phyloP scores from a whole-genome alignment of 2,329 filamentous ascomycete species.

The Acrodontium crateriforme region DNA sequence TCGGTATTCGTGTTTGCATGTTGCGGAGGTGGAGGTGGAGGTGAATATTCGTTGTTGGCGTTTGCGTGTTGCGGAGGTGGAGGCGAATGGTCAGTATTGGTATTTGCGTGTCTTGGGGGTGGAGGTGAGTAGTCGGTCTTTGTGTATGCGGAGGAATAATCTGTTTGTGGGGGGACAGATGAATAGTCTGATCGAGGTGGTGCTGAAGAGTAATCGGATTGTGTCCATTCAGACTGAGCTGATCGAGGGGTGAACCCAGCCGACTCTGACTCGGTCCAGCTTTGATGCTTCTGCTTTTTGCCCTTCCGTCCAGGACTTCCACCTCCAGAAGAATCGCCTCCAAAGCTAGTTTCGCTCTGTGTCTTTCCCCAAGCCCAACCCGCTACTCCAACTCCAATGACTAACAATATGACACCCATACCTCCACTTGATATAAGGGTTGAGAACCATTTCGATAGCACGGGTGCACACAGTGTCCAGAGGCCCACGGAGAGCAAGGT shows the following conservation, averaged over 20 bases:
- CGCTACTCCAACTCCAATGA: slow-evolving; percentile 58
- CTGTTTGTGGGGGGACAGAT: too few relatives aligned
- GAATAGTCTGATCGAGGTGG: too few relatives aligned
- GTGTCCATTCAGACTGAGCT: too few relatives aligned
- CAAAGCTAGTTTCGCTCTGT: slow-evolving; percentile 35
- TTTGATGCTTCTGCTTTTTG: slow-evolving; percentile 15
- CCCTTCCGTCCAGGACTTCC: slow-evolving; percentile 13
- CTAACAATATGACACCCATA: slow-evolving; percentile 58
- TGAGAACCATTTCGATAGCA: slow-evolving; percentile 59
- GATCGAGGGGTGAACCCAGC: too few relatives aligned
- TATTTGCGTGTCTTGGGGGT: too few relatives aligned
- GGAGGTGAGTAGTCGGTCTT: too few relatives aligned
- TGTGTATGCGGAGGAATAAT: too few relatives aligned
- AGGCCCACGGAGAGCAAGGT: slow-evolving; percentile 60
- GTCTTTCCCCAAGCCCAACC: slow-evolving; percentile 65
- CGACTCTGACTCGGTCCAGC: too few relatives aligned
- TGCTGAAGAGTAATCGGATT: slow-evolving; percentile 11
- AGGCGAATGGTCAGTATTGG: slow-evolving; percentile 3
- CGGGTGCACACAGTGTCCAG: slow-evolving; percentile 60
- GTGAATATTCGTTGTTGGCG: too few relatives aligned
- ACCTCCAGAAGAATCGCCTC: slow-evolving; percentile 21
- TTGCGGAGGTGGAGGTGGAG: slow-evolving; percentile 9
- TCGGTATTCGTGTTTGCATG: too few relatives aligned
- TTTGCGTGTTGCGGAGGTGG: too few relatives aligned
- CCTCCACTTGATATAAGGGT: slow-evolving; percentile 54